These are phyloP conservation scores for Sisymbrium irio DNA, from an alignment of 345 rosid genomes.

Conservation along the genomic window DNA sequence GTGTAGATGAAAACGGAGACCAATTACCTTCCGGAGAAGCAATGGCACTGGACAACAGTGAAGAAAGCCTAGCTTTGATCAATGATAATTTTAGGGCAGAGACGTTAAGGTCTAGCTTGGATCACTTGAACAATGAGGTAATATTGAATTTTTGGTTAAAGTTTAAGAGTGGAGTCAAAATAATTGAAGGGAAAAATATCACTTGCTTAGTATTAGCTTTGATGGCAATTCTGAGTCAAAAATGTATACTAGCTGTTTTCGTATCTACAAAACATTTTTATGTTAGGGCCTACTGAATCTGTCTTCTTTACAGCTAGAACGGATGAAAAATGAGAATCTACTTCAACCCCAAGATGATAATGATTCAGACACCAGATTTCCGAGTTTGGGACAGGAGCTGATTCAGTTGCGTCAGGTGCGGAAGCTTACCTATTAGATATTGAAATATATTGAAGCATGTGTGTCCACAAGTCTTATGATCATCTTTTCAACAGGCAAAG, in stretches of 20 bases:
- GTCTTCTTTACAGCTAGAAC: conserved; percentile 63
- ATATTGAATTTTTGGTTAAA: not conserved
- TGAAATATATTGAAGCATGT: conserved; percentile 11
- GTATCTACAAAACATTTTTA: not conserved
- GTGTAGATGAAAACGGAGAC: conserved; percentile 45
- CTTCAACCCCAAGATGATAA: conserved; percentile 47
- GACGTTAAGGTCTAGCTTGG: conserved; percentile 83
- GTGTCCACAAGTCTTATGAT: conserved; percentile 15
- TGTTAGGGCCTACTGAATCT: not conserved
- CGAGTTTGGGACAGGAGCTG: conserved; percentile 63
- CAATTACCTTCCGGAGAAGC: conserved; percentile 38
- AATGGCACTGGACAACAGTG: conserved; percentile 40
- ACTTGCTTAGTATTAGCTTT: not conserved
- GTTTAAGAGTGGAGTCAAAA: not conserved
- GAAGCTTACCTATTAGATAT: conserved; percentile 7
- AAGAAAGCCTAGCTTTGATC: conserved; percentile 47
- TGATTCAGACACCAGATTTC: conserved; percentile 52
- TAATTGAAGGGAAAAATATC: not conserved
- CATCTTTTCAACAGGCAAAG: conserved; percentile 59
- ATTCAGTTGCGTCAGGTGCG: conserved; percentile 69
- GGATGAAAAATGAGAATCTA: conserved; percentile 92
- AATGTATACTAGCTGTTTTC: not conserved
- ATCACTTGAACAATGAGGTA: conserved; percentile 87
- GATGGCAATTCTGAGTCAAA: not conserved
- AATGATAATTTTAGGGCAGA: conserved; percentile 63